Evolutionary conservation across 208 protist species (phyloP).

Genomic region (Leishmania gerbilli): DNA sequence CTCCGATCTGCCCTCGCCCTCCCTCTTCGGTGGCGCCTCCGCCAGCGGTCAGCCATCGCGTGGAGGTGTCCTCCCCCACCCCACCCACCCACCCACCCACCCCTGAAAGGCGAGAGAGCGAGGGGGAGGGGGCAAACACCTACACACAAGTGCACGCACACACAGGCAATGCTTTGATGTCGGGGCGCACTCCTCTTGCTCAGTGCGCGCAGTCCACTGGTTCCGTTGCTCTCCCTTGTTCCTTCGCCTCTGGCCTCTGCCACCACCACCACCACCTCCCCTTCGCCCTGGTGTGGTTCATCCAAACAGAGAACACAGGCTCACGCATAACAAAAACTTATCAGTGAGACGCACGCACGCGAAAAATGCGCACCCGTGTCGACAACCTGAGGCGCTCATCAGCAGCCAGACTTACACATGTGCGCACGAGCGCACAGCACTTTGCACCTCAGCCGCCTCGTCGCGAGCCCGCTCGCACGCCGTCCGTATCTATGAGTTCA

Average conservation of each 20-base stretch:
- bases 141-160: neutral
- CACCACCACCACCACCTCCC: neutral
- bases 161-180: neutral
- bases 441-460: neutral
- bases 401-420: neutral
- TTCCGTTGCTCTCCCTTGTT: neutral
- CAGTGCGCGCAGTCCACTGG: neutral
- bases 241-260: neutral
- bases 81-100: too few species aligned
- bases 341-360: neutral
- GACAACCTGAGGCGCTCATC: neutral
- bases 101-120: neutral
- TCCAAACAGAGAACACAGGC: neutral
- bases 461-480: neutral
- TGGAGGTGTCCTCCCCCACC: neutral
- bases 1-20: neutral
- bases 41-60: neutral
- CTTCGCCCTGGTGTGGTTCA: too few species aligned
- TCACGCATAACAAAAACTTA: neutral
- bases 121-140: too few species aligned
- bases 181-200: neutral
- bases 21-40: neutral
- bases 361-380: neutral
- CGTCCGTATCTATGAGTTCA: neutral
- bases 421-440: neutral